phyloP scores from a whole-genome alignment of 257 asterid species.

The Solanum chiquidenum region DNA sequence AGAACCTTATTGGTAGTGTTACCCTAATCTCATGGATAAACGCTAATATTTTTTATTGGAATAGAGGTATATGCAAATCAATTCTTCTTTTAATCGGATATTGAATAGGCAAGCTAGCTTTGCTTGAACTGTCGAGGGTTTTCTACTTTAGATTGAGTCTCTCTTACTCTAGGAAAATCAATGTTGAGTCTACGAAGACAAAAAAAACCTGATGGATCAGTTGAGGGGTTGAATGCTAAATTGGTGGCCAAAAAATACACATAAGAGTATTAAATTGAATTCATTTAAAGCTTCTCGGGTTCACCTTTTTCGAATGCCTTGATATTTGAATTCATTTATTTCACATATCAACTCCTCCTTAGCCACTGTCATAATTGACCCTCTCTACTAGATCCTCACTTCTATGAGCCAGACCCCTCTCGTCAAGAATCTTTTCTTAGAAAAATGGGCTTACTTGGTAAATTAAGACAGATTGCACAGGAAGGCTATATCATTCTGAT shows the following conservation, averaged over 20 bases:
- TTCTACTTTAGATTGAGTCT: too few relatives aligned
- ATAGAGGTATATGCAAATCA: too few relatives aligned
- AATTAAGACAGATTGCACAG: background rate
- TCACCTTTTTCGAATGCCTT: background rate
- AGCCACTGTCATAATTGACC: background rate
- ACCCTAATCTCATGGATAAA: background rate
- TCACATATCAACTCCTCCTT: background rate
- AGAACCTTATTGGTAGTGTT: background rate
- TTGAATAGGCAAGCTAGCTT: too few relatives aligned
- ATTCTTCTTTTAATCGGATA: background rate
- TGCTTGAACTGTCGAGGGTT: too few relatives aligned
- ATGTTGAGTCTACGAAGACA: too few relatives aligned
- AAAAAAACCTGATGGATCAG: too few relatives aligned
- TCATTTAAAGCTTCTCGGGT: background rate
- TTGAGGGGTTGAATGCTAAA: too few relatives aligned
- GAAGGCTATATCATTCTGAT: background rate
- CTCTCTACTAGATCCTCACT: background rate
- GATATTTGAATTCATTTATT: too few relatives aligned
- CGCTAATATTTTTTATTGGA: background rate
- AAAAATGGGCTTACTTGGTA: too few relatives aligned
- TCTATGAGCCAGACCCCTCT: background rate
- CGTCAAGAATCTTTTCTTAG: background rate
- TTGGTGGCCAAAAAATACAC: too few relatives aligned
- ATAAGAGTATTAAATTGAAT: too few relatives aligned
- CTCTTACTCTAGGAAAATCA: too few relatives aligned